Conservation (phyloP, 176 grass and related monocot species). For the Phoenix roebelenii region DNA sequence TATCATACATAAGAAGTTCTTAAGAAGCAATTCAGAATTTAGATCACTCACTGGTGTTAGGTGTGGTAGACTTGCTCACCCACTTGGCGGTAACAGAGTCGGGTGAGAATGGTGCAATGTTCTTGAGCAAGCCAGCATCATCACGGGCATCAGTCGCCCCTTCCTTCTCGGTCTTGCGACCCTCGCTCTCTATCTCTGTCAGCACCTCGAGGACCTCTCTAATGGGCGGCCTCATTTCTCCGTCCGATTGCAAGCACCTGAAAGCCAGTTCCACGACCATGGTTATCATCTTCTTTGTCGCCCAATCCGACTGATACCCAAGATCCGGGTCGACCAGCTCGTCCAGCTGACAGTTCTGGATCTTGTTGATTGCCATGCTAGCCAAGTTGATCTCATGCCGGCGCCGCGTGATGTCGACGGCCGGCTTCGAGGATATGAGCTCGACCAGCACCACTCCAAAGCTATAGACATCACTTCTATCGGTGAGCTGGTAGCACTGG, state of each 20-base stretch:
- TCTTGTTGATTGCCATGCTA: slow-evolving; percentile 71
- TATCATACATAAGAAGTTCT: too few relatives aligned
- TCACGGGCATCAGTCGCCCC: slow-evolving; percentile 1
- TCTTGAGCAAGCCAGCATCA: slow-evolving; percentile 1
- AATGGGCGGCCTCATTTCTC: slow-evolving; percentile 80
- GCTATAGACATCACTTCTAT: slow-evolving; percentile 89
- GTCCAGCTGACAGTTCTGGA: slow-evolving; percentile 60
- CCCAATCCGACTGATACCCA: slow-evolving; percentile 42
- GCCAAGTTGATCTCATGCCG: slow-evolving; percentile 82
- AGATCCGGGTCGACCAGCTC: slow-evolving; percentile 58
- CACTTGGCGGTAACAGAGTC: slow-evolving; percentile 8
- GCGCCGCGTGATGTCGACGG: slow-evolving; percentile 57
- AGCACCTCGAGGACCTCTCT: slow-evolving; percentile 71
- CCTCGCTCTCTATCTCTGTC: slow-evolving; percentile 32
- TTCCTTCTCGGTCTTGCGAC: neutral
- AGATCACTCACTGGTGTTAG: neutral
- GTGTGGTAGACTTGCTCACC: neutral
- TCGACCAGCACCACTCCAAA: slow-evolving; percentile 82
- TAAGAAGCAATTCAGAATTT: too few relatives aligned
- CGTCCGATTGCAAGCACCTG: slow-evolving; percentile 80
- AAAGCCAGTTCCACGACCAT: slow-evolving; percentile 89
- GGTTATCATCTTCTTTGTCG: slow-evolving; percentile 65
- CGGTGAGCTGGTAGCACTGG: slow-evolving; percentile 84
- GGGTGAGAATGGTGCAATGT: slow-evolving; percentile 7
- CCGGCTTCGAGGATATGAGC: slow-evolving; percentile 82